These are phyloP conservation scores for Xylaria sp. DNA, from an alignment of 2,329 filamentous ascomycete genomes.

Conservation along the genomic window DNA sequence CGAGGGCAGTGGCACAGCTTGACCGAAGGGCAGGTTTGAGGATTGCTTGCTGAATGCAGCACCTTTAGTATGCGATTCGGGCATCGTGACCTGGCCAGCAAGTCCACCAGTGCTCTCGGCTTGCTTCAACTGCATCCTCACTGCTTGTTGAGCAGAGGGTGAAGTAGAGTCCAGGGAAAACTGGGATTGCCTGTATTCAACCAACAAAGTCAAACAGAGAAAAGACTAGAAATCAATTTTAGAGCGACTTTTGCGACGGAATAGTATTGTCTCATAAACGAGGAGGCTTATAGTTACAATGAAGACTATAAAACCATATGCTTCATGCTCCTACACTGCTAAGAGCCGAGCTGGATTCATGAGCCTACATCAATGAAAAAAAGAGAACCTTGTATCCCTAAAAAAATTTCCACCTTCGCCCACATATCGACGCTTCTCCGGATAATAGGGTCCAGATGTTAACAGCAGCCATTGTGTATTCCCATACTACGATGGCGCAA, in stretches of 20 bases:
- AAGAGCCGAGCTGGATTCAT: slow-evolving; percentile 4
- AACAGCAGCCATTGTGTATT: slow-evolving; percentile 43
- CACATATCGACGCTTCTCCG: slow-evolving; percentile 43
- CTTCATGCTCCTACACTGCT: background rate
- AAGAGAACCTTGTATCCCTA: slow-evolving; percentile 7
- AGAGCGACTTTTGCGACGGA: background rate
- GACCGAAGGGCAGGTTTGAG: slow-evolving; percentile 67
- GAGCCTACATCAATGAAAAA: slow-evolving; percentile 9
- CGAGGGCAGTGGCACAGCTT: slow-evolving; percentile 63
- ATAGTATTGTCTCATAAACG: background rate
- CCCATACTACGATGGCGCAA: slow-evolving; percentile 37
- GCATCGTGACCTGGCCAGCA: slow-evolving; percentile 48
- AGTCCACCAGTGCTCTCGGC: slow-evolving; percentile 52
- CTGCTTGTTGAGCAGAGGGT: slow-evolving; percentile 29
- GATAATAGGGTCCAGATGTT: slow-evolving; percentile 44
- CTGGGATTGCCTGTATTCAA: slow-evolving; percentile 31
- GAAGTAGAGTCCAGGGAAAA: slow-evolving; percentile 34
- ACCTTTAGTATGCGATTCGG: slow-evolving; percentile 48
- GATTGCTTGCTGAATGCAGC: slow-evolving; percentile 57
- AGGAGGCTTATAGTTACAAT: slow-evolving; percentile 4
- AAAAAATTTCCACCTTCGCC: slow-evolving; percentile 32
- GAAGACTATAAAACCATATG: slow-evolving; percentile 12
- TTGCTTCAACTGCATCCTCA: slow-evolving; percentile 52
- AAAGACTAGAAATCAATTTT: slow-evolving; percentile 1
- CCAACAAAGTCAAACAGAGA: slow-evolving; percentile 36